These are phyloP conservation scores for Phyllosticta citrichinensis DNA, from an alignment of 2,329 filamentous ascomycete genomes.

Conservation along the genomic window DNA sequence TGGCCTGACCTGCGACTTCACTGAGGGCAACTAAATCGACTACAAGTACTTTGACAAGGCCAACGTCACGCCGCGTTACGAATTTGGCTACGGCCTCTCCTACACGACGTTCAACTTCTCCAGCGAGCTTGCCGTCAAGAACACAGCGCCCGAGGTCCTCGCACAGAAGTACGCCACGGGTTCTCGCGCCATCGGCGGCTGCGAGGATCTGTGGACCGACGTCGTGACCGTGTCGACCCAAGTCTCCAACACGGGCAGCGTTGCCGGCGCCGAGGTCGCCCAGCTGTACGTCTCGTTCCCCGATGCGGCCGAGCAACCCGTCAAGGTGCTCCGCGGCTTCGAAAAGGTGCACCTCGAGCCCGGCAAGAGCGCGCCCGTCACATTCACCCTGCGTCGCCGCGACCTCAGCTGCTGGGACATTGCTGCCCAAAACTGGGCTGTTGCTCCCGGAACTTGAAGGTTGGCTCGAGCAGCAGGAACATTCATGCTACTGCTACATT, in stretches of 20 bases:
- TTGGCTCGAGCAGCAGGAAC: constrained; percentile 10
- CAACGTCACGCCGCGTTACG: constrained; percentile 27
- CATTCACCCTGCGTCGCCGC: constrained; percentile 10
- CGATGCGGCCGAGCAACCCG: constrained; percentile 7
- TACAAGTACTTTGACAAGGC: constrained; percentile 35
- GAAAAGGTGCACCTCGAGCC: constrained; percentile 11
- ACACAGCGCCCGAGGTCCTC: not conserved
- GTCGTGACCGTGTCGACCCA: constrained; percentile 4
- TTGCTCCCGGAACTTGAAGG: constrained; percentile 7
- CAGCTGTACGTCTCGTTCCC: constrained; percentile 15
- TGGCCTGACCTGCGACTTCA: constrained; percentile 15
- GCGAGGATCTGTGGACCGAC: constrained; percentile 7
- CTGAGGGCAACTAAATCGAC: constrained; percentile 36
- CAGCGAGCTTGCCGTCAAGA: constrained; percentile 20
- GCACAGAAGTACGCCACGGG: constrained; percentile 13
- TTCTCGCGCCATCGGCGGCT: constrained; percentile 4
- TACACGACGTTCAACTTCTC: constrained; percentile 10
- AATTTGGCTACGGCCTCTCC: constrained; percentile 10
- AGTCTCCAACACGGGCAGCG: constrained; percentile 12
- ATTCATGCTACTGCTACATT: not conserved
- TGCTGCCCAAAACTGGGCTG: constrained; percentile 12
- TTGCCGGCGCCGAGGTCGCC: constrained; percentile 12
- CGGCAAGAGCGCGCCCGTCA: constrained; percentile 6
- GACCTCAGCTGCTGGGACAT: constrained; percentile 15
- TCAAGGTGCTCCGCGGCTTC: constrained; percentile 13